Evolutionary conservation across 1,284 basidiomycete genomes (phyloP).

Genomic region (Rhodotorula sp.): DNA sequence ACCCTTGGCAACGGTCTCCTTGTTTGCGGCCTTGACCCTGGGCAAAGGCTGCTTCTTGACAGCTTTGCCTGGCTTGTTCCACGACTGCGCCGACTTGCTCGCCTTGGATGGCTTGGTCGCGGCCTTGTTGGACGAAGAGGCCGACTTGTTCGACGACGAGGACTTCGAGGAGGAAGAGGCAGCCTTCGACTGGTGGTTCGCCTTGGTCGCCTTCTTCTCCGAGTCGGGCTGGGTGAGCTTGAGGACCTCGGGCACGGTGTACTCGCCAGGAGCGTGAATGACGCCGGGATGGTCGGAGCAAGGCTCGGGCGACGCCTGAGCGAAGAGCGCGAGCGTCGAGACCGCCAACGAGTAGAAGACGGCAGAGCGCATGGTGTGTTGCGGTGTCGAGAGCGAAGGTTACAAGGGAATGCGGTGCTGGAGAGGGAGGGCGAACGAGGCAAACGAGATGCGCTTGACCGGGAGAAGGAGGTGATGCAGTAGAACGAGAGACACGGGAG

Average conservation of each 20-base stretch:
- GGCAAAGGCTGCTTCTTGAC: conserved; percentile 26
- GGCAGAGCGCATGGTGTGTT: conserved; percentile 14
- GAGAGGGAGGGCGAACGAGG: not conserved
- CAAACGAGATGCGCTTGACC: not conserved
- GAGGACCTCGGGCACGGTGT: conserved; percentile 20
- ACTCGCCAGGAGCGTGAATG: conserved; percentile 18
- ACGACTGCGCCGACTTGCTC: not conserved
- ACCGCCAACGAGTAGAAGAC: conserved; percentile 15
- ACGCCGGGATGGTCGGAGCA: conserved; percentile 37
- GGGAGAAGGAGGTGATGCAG: not conserved
- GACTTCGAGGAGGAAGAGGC: not conserved
- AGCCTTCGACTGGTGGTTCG: not conserved
- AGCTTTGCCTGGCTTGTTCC: not conserved
- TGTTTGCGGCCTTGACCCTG: conserved; percentile 34
- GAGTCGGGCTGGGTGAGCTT: conserved; percentile 15
- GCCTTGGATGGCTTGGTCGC: not conserved
- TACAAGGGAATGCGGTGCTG: not conserved
- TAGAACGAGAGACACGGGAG: not conserved
- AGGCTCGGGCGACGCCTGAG: conserved; percentile 24
- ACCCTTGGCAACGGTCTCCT: conserved; percentile 34
- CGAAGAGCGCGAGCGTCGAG: conserved; percentile 24
- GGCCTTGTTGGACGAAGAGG: not conserved
- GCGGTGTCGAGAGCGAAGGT: not conserved
- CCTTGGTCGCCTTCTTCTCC: conserved; percentile 3
- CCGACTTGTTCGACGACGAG: not conserved